A percentile compares a stretch with the other conserved stretches of the same genome.
These are phyloP conservation scores for Akebia trifoliata DNA, from an alignment of 164 flowering plant species.

Conservation along the genomic window DNA sequence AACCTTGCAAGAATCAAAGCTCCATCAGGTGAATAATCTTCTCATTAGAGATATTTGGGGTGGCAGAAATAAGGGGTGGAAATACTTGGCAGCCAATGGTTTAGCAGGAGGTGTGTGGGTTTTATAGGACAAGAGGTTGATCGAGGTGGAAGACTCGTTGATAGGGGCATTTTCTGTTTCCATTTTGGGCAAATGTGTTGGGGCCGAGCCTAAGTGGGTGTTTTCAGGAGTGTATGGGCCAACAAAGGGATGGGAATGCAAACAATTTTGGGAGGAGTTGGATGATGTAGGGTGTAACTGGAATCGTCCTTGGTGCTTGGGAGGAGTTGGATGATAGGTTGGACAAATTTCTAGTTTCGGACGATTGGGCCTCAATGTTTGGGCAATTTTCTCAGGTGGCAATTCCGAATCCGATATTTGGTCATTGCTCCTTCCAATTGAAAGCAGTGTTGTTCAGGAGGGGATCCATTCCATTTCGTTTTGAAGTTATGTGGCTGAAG, in stretches of 20 bases:
- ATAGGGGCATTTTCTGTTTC: background rate
- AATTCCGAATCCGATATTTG: background rate
- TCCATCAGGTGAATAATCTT: no score
- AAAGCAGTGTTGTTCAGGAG: background rate
- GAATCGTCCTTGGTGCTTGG: background rate
- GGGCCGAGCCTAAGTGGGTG: background rate
- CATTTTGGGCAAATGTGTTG: no score
- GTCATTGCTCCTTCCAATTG: background rate
- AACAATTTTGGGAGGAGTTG: background rate
- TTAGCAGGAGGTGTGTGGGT: background rate
- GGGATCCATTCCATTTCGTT: background rate
- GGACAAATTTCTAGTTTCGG: background rate
- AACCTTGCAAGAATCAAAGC: no score
- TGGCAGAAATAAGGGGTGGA: no score
- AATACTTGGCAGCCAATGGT: no score
- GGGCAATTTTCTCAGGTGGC: background rate
- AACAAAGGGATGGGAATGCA: background rate
- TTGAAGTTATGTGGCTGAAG: no score
- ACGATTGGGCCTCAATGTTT: background rate
- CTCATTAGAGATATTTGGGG: no score
- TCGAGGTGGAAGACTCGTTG: background rate
- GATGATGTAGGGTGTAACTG: background rate
- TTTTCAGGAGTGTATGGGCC: background rate
- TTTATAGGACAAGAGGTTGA: background rate
- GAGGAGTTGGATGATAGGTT: background rate